These are phyloP conservation scores for Letharia lupina DNA, from an alignment of 495 filamentous ascomycete species.

Conservation along the genomic window DNA sequence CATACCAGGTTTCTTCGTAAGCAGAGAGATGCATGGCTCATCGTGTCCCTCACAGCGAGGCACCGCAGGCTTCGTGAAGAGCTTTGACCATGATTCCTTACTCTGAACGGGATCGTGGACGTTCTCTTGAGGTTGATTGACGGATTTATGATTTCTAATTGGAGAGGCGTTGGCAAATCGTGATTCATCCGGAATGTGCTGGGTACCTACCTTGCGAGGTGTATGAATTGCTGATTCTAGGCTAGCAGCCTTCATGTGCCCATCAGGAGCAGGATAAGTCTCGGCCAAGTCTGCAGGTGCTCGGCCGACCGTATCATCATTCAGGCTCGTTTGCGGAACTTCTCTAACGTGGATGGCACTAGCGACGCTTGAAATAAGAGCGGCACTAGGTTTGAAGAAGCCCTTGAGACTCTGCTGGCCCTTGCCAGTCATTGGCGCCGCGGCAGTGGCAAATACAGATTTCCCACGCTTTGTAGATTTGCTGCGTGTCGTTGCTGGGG, in stretches of 20 bases:
- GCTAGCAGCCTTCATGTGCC: not conserved
- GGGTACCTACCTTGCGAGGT: not conserved
- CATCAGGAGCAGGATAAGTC: not conserved
- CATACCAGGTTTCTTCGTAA: constrained; percentile 77
- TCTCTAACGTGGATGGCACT: not conserved
- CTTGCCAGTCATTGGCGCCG: constrained; percentile 28
- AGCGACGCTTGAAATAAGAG: not conserved
- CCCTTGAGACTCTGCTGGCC: constrained; percentile 72
- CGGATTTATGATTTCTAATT: not conserved
- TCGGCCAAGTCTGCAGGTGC: not conserved
- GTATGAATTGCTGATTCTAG: not conserved
- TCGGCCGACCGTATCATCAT: not conserved
- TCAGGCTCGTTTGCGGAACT: constrained; percentile 1
- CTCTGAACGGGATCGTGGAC: constrained; percentile 61
- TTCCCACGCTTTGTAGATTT: constrained; percentile 42
- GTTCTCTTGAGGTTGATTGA: constrained; percentile 22
- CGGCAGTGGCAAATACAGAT: constrained; percentile 26
- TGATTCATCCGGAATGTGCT: not conserved
- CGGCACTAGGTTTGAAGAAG: constrained; percentile 64
- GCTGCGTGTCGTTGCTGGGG: not conserved
- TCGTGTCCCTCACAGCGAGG: constrained; percentile 76
- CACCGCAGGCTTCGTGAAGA: constrained; percentile 65
- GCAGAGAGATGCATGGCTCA: constrained; percentile 72
- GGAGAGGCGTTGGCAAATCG: constrained; percentile 14
- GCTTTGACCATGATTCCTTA: constrained; percentile 78